These are phyloP conservation scores for Hansenula lynferdii DNA, from an alignment of 1,139 yeast genomes.

Conservation along the genomic window DNA sequence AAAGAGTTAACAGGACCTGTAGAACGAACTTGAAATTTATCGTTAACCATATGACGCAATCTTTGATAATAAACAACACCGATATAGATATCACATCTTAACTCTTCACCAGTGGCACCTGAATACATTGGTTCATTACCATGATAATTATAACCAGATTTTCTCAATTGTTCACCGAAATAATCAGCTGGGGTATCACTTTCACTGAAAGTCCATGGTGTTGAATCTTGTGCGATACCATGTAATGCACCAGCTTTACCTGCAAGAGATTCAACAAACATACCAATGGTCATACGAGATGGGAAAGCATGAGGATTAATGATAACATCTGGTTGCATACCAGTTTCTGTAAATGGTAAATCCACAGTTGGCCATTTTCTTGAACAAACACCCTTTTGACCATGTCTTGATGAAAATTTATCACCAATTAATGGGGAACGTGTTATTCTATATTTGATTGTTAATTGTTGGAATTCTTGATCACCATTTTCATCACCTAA, in stretches of 20 bases:
- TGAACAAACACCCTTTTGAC: constrained; percentile 99
- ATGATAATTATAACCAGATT: constrained; percentile 93
- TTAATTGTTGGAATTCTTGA: constrained; percentile 75
- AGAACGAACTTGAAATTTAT: constrained; percentile 97
- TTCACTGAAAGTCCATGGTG: constrained; percentile 95
- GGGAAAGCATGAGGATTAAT: constrained; percentile 99
- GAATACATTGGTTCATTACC: constrained; percentile 99
- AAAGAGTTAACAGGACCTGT: constrained; percentile 97
- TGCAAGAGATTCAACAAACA: constrained; percentile 97
- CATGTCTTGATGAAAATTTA: constrained; percentile 97
- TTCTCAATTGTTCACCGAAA: constrained; percentile 86
- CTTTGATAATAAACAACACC: constrained; percentile 98
- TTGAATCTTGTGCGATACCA: constrained; percentile 95
- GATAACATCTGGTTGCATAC: constrained; percentile 96
- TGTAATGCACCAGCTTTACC: constrained; percentile 98
- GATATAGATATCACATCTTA: constrained; percentile 90
- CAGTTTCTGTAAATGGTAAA: constrained; percentile 95
- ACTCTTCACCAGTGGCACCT: constrained; percentile 98
- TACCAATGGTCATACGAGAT: constrained; percentile 99
- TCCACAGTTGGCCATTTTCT: constrained; percentile 97
- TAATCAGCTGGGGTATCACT: constrained; percentile 94
- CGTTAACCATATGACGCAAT: constrained; percentile 99
- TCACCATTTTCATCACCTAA: constrained; percentile 80
- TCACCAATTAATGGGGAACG: constrained; percentile 97
- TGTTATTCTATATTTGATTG: constrained; percentile 87